Percentiles rank a stretch among this genome's conserved stretches.
Evolutionary conservation across 139 green algal genomes (phyloP).

Genomic region (Pseudopediastrum boryanum): DNA sequence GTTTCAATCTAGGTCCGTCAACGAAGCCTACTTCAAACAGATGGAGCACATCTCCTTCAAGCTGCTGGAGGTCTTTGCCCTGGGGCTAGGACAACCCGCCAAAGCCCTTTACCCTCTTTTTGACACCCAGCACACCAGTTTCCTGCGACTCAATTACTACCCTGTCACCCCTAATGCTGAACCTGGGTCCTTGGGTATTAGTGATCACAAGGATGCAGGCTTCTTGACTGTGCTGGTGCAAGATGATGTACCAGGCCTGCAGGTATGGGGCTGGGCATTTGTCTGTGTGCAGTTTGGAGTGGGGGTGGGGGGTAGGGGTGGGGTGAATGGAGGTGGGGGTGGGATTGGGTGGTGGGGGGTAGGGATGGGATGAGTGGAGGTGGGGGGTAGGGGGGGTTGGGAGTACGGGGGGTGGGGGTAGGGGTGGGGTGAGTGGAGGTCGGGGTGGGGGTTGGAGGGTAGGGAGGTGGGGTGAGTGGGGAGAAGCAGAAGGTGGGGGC

Average conservation of each 20-base stretch:
- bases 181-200: constrained; percentile 48
- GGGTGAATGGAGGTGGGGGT: too few relatives aligned
- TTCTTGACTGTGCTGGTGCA: constrained; percentile 67
- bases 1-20: not conserved
- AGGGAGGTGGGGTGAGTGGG: too few relatives aligned
- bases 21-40: constrained; percentile 35
- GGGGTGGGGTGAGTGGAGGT: too few relatives aligned
- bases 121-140: constrained; percentile 17
- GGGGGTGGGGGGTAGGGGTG: too few relatives aligned
- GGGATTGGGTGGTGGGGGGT: too few relatives aligned
- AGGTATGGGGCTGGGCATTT: constrained; percentile 38
- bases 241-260: constrained; percentile 53
- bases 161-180: constrained; percentile 35
- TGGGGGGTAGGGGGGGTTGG: too few relatives aligned
- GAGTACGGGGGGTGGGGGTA: too few relatives aligned
- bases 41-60: constrained; percentile 30
- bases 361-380: too few relatives aligned
- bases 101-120: constrained; percentile 32
- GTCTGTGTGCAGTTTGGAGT: too few relatives aligned
- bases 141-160: constrained; percentile 64
- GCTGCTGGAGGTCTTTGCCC: constrained; percentile 39
- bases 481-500: too few relatives aligned
- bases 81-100: constrained; percentile 38
- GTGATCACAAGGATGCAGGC: constrained; percentile 64
- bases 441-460: too few relatives aligned